These are phyloP conservation scores for Syzygium malaccense DNA, from an alignment of 441 rosid genomes.

Conservation along the genomic window DNA sequence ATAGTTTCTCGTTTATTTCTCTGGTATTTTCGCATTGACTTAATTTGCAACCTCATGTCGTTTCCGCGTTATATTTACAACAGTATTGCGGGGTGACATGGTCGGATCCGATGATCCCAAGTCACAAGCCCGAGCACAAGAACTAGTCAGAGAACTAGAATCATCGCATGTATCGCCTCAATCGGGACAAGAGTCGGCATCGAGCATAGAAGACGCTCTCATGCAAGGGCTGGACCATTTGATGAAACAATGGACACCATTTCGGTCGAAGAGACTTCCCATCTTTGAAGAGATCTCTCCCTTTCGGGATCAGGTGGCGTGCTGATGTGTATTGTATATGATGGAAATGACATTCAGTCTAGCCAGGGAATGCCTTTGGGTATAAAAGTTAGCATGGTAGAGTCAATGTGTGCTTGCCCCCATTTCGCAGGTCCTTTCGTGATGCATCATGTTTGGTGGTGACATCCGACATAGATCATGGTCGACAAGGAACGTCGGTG, in stretches of 20 bases:
- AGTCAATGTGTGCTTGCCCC: neutral
- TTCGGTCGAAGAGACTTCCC: slow-evolving; percentile 47
- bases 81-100: slow-evolving; percentile 17
- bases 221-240: slow-evolving; percentile 46
- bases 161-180: neutral
- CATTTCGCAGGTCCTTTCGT: too few relatives aligned
- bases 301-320: slow-evolving; percentile 52
- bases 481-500: neutral
- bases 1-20: too few relatives aligned
- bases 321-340: slow-evolving; percentile 15
- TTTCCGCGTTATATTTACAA: too few relatives aligned
- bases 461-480: neutral
- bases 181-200: neutral
- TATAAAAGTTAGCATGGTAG: neutral
- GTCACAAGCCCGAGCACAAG: slow-evolving; percentile 33
- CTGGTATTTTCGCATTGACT: too few relatives aligned
- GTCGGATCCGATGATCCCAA: slow-evolving; percentile 33
- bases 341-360: neutral
- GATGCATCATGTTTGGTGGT: neutral
- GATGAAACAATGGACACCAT: slow-evolving; percentile 43
- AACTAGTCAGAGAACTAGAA: slow-evolving; percentile 32
- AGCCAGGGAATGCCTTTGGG: neutral
- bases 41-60: too few relatives aligned
- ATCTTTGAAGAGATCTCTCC: slow-evolving; percentile 57
- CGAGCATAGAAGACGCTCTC: slow-evolving; percentile 25